Percentiles rank a stretch among this genome's conserved stretches.
phyloP scores from a whole-genome alignment of 305 asterid species.

The Fraxinus velutina region DNA sequence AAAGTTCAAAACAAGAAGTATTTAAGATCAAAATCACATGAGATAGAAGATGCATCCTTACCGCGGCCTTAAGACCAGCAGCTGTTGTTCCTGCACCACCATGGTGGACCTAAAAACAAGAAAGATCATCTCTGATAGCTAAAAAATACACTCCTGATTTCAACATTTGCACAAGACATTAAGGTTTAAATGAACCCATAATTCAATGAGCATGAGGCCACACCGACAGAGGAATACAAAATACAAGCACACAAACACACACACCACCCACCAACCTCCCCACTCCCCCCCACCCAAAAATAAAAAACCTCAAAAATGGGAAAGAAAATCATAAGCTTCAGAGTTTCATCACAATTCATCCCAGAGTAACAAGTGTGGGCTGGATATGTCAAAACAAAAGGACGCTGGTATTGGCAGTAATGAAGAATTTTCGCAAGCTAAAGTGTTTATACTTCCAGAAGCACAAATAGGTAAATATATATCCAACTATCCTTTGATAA shows the following conservation, averaged over 20 bases:
- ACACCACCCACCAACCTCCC: no score
- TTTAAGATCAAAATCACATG: slow-evolving; percentile 11
- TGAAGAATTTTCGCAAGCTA: not conserved
- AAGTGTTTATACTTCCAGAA: not conserved
- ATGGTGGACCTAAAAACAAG: slow-evolving; percentile 80
- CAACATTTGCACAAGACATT: not conserved
- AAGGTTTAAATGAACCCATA: not conserved
- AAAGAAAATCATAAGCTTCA: not conserved
- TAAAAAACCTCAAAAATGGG: not conserved
- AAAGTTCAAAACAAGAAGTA: slow-evolving; percentile 1
- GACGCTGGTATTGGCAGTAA: not conserved
- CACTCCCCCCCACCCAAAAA: not conserved
- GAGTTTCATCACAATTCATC: not conserved
- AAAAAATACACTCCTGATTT: not conserved
- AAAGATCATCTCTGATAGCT: slow-evolving; percentile 1
- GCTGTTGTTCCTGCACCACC: slow-evolving; percentile 99
- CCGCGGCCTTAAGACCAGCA: slow-evolving; percentile 98
- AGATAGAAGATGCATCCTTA: slow-evolving; percentile 27
- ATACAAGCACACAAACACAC: no score
- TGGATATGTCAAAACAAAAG: not conserved
- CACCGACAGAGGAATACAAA: no score
- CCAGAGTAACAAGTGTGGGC: not conserved
- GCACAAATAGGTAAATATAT: not conserved
- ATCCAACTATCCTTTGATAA: not conserved
- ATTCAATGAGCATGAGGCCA: no score